Evolutionary conservation across 2,329 filamentous ascomycete species (phyloP), one percentile per base, ranked within the genome.

Genomic region (Trichoderma semiorbis): DNA sequence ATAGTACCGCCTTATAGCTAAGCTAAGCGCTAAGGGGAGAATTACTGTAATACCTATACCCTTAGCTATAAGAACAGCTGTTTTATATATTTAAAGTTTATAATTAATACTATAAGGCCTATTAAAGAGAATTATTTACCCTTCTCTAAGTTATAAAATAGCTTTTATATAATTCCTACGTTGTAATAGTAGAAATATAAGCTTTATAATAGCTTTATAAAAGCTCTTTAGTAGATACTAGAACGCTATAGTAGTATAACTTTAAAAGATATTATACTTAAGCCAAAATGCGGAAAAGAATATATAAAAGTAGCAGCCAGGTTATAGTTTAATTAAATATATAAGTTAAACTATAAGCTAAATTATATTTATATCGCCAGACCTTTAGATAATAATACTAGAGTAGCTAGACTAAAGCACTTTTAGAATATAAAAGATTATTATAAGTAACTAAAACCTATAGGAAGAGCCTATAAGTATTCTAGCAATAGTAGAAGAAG

Each of bases 231-330:
- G 39, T 28, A 16, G 24, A 30, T 71, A 50, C 68, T 28, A 73
- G 18, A 71, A 73, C 1, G 34, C 68, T 28, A 73, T 62, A n/a
- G 68, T 47, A 11, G 57, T 70, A 60, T 62, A 58, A 34, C 63
- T 71, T 47, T 73, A 39, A 34, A 73, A 16, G 8, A 71, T 26
- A 36, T 73, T 58, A 26, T 69, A 71, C 18, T 63, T 70, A 4
- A 70, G 64, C 67, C 30, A 57, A 14, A 50, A 62, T 6, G 34
- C 30, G 30, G 68, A 68, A 16, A 73, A 72, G 39, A 67, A 71
- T 10, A 73, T 43, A 24, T 71, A 73, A 34, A 73, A 73, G 30
- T 73, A 58, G 34, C 32, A 63, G 5, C 68, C 57, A 30, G 57
- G 30, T 36, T 64, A 21, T 32, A 64, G 26, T 30, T 26, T 21